These are phyloP conservation scores for Metarhizium brunneum DNA, from an alignment of 2,329 filamentous ascomycete species.

Conservation along the genomic window DNA sequence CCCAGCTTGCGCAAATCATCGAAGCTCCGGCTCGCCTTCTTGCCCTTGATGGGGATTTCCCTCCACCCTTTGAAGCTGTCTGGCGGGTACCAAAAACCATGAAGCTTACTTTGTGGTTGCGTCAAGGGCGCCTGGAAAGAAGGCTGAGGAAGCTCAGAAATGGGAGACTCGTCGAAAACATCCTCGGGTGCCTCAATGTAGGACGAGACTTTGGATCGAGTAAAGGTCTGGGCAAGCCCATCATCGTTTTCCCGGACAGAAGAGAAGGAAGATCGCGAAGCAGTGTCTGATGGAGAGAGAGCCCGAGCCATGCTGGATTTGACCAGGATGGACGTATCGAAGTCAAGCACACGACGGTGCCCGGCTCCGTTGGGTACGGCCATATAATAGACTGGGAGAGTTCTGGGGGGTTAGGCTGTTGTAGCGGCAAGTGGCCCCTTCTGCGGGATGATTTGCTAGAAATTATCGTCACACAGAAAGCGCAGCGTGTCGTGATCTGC, in stretches of 20 bases:
- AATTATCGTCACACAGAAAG: neutral
- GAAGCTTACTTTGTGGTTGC: constrained; percentile 45
- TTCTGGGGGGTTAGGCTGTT: neutral
- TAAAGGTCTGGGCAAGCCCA: constrained; percentile 53
- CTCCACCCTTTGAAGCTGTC: constrained; percentile 55
- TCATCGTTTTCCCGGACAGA: constrained; percentile 52
- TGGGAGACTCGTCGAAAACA: constrained; percentile 40
- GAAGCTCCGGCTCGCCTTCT: constrained; percentile 50
- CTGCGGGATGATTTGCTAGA: neutral
- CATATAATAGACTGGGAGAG: constrained; percentile 13
- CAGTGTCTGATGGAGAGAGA: constrained; percentile 28
- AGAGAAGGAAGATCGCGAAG: constrained; percentile 48
- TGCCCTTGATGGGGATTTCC: constrained; percentile 49
- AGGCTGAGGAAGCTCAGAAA: constrained; percentile 31
- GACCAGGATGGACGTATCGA: constrained; percentile 24
- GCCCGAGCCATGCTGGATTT: constrained; percentile 29
- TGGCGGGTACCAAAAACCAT: constrained; percentile 49
- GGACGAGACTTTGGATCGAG: constrained; percentile 52
- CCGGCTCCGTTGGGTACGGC: constrained; percentile 16
- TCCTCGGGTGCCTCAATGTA: constrained; percentile 42
- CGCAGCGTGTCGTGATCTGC: neutral
- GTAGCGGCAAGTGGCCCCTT: neutral
- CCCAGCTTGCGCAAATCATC: constrained; percentile 48
- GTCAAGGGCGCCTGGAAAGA: constrained; percentile 44
- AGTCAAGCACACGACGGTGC: constrained; percentile 20